These are phyloP conservation scores for Neoboletus subvelutipes DNA, from an alignment of 768 basidiomycete species.

Conservation along the genomic window DNA sequence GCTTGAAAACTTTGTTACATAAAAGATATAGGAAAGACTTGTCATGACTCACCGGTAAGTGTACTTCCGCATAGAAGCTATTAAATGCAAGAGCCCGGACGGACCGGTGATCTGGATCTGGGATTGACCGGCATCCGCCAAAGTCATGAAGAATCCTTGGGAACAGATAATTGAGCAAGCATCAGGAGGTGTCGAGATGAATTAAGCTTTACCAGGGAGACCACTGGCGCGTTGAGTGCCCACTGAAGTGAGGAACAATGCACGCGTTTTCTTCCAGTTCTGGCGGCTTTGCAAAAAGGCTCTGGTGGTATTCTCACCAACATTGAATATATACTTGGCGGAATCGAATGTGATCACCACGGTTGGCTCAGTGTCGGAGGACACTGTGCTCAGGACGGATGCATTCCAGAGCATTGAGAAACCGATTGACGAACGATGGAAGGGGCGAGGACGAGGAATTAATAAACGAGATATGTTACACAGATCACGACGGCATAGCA, in stretches of 20 bases:
- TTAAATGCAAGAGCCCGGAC: slow-evolving; percentile 62
- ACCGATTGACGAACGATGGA: slow-evolving; percentile 15
- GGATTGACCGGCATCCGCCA: slow-evolving; percentile 67
- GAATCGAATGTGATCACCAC: slow-evolving; percentile 73
- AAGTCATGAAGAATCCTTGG: slow-evolving; percentile 73
- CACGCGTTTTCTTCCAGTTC: slow-evolving; percentile 65
- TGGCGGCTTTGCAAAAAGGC: slow-evolving; percentile 66
- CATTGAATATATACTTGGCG: slow-evolving; percentile 87
- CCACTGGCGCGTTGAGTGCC: slow-evolving; percentile 66
- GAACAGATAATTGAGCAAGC: neutral
- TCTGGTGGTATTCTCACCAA: slow-evolving; percentile 77
- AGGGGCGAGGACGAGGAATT: slow-evolving; percentile 11
- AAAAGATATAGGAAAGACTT: neutral
- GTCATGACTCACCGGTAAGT: slow-evolving; percentile 52
- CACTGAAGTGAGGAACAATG: slow-evolving; percentile 70
- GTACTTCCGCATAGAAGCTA: slow-evolving; percentile 71
- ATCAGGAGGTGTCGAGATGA: neutral
- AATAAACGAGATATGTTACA: slow-evolving; percentile 24
- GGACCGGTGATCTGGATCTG: slow-evolving; percentile 70
- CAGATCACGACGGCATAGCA: slow-evolving; percentile 25
- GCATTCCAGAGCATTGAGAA: slow-evolving; percentile 59
- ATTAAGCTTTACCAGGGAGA: slow-evolving; percentile 58
- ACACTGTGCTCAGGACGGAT: slow-evolving; percentile 53
- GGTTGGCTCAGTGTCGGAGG: slow-evolving; percentile 81
- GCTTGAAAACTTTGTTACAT: slow-evolving; percentile 31